Conservation (phyloP, 495 filamentous ascomycete species). For the Penicillium flavigenum region DNA sequence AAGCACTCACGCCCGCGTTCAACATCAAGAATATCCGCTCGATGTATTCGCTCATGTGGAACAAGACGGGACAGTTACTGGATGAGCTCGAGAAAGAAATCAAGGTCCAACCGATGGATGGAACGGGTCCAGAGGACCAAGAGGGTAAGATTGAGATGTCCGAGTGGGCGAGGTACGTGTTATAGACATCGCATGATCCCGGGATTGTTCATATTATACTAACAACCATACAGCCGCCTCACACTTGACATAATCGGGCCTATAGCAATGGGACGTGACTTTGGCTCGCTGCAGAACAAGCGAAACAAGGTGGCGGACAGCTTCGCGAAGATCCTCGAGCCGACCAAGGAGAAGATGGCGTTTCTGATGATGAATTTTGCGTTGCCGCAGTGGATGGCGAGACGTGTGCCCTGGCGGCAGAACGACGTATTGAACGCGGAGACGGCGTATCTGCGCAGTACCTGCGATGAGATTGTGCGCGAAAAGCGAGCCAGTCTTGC, state of each 20-base stretch:
- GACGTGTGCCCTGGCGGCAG: constrained; percentile 61
- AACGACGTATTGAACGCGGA: constrained; percentile 63
- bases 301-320: constrained; percentile 63
- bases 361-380: constrained; percentile 50
- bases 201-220: not conserved
- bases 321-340: constrained; percentile 59
- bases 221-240: constrained; percentile 46
- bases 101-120: constrained; percentile 34
- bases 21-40: constrained; percentile 78
- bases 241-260: constrained; percentile 88
- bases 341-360: constrained; percentile 46
- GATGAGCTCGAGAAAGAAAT: constrained; percentile 44
- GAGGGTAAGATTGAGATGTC: constrained; percentile 63
- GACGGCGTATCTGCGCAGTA: constrained; percentile 55
- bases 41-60: constrained; percentile 80
- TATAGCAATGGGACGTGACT: constrained; percentile 79
- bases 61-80: constrained; percentile 47
- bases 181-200: not conserved
- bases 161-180: constrained; percentile 57
- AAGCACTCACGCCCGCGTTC: constrained; percentile 79
- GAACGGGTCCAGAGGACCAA: constrained; percentile 38
- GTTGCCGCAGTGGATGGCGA: constrained; percentile 48
- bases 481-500: constrained; percentile 57
- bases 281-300: constrained; percentile 64
- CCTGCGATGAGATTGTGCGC: constrained; percentile 65